A percentile compares a stretch with the other conserved stretches of the same genome.
Conservation (phyloP, 2,329 filamentous ascomycete species). For the Diaporthe australafricana region DNA sequence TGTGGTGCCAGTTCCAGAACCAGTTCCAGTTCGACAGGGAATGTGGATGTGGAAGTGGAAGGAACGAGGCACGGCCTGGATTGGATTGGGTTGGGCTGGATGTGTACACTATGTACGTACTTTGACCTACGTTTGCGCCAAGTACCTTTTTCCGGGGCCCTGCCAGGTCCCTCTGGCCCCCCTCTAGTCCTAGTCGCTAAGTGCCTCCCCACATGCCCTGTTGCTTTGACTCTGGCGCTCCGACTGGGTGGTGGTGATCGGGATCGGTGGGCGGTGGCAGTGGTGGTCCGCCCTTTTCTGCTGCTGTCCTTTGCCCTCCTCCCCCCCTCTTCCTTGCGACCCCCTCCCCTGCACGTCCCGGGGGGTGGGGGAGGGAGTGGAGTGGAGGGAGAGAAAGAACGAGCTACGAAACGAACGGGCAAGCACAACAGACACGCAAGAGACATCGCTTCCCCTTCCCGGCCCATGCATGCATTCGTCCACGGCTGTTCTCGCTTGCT, state of each 20-base stretch:
- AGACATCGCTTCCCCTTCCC: conserved; percentile 24
- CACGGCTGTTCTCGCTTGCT: neutral
- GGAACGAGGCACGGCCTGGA: conserved; percentile 32
- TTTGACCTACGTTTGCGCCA: conserved; percentile 19
- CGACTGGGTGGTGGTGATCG: conserved; percentile 9
- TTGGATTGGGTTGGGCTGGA: conserved; percentile 29
- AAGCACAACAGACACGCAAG: conserved; percentile 20
- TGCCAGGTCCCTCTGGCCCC: neutral
- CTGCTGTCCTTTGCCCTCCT: neutral
- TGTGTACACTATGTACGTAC: conserved; percentile 22
- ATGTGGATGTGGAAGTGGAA: conserved; percentile 30
- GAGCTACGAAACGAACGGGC: conserved; percentile 28
- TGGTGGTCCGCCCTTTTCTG: neutral
- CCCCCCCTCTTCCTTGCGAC: neutral
- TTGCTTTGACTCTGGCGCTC: conserved; percentile 22
- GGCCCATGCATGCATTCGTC: conserved; percentile 15
- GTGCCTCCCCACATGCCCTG: neutral
- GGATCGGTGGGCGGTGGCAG: conserved; percentile 5
- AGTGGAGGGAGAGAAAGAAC: conserved; percentile 20
- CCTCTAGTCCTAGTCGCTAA: neutral
- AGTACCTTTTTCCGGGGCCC: conserved; percentile 21
- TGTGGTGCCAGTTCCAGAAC: conserved; percentile 31
- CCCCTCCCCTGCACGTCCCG: conserved; percentile 19
- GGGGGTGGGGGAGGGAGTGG: conserved; percentile 12
- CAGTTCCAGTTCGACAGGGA: conserved; percentile 26